These are phyloP conservation scores for Neurospora discreta DNA, from an alignment of 495 filamentous ascomycete species.

Conservation along the genomic window DNA sequence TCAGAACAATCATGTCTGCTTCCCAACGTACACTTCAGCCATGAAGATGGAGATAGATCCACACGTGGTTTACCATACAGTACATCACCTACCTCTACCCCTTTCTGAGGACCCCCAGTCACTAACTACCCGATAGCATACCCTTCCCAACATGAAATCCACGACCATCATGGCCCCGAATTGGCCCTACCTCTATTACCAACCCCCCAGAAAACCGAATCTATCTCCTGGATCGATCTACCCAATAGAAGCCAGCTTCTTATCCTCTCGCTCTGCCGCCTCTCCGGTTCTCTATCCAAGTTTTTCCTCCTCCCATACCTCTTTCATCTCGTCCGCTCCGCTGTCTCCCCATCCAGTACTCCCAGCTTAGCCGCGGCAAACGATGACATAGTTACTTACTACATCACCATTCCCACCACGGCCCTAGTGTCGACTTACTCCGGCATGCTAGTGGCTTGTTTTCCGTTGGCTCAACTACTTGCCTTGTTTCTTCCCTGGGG, in stretches of 20 bases:
- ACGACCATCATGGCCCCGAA: neutral
- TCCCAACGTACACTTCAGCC: neutral
- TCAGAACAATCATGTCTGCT: neutral
- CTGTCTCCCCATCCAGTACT: slow-evolving; percentile 42
- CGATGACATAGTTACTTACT: slow-evolving; percentile 34
- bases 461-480: slow-evolving; percentile 30
- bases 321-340: slow-evolving; percentile 46
- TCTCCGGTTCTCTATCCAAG: slow-evolving; percentile 38
- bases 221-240: slow-evolving; percentile 24
- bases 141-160: neutral
- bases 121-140: neutral
- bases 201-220: neutral
- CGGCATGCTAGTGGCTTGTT: slow-evolving; percentile 1
- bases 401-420: neutral
- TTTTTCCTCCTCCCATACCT: slow-evolving; percentile 43
- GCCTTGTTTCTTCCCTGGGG: slow-evolving; percentile 53
- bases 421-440: slow-evolving; percentile 2
- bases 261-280: slow-evolving; percentile 39
- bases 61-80: neutral
- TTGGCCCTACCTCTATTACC: neutral
- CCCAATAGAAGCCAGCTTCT: slow-evolving; percentile 42
- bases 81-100: neutral
- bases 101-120: neutral
- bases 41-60: neutral
- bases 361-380: slow-evolving; percentile 27